These are phyloP conservation scores for Bryoglossum gracile DNA, from an alignment of 495 filamentous ascomycete genomes.

Conservation along the genomic window DNA sequence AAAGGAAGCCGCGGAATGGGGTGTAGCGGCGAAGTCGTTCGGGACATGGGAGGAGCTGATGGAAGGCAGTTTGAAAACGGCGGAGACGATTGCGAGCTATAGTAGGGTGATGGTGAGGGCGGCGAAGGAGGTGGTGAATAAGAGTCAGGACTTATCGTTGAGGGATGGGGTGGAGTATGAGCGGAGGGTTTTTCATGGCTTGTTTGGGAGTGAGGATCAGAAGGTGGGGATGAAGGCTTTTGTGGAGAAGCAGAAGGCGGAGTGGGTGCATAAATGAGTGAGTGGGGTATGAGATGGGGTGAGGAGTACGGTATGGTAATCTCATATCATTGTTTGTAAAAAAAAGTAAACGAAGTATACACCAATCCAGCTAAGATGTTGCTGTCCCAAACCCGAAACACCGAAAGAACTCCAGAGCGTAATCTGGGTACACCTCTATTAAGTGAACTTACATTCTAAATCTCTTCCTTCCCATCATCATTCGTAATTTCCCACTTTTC, in stretches of 20 bases:
- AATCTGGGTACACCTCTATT: background rate
- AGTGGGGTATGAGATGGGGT: too few species aligned
- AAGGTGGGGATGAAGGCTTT: constrained; percentile 98
- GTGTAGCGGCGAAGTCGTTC: constrained; percentile 76
- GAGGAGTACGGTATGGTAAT: too few species aligned
- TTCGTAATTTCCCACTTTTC: constrained; percentile 16
- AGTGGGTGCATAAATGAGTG: constrained; percentile 80
- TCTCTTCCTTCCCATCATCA: constrained; percentile 18
- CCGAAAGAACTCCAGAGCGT: too few species aligned
- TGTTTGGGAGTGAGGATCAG: constrained; percentile 93
- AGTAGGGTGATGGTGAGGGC: constrained; percentile 75
- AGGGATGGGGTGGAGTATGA: constrained; percentile 92
- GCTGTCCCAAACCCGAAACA: constrained; percentile 7
- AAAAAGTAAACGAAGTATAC: too few species aligned
- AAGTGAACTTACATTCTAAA: constrained; percentile 24
- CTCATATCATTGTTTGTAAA: constrained; percentile 4
- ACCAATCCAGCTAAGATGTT: too few species aligned
- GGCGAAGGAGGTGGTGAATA: constrained; percentile 97
- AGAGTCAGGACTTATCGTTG: constrained; percentile 82
- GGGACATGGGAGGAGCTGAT: constrained; percentile 76
- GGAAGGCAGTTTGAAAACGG: constrained; percentile 68
- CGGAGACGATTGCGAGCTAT: constrained; percentile 80
- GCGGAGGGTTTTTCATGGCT: constrained; percentile 78
- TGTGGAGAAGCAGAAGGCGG: constrained; percentile 84
- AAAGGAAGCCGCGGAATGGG: constrained; percentile 80